A percentile compares a stretch with the other conserved stretches of the same genome.
phyloP scores from a whole-genome alignment of 805 yeast species.

The Monosporozyma aerobia region DNA sequence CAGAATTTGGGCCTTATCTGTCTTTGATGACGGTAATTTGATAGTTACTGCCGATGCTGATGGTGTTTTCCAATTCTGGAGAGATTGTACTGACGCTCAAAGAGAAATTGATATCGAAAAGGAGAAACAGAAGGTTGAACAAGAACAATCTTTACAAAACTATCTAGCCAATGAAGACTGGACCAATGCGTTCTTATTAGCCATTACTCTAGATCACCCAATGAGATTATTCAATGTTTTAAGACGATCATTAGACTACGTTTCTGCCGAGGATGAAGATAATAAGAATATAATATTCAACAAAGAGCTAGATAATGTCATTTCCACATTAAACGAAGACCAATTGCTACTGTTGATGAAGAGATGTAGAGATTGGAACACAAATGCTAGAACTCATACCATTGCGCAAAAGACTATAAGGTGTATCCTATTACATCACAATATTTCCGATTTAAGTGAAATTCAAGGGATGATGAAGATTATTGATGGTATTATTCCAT shows the following conservation, averaged over 20 bases:
- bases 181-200: slow-evolving; percentile 80
- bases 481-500: slow-evolving; percentile 75
- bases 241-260: slow-evolving; percentile 44
- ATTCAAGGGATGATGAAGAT: slow-evolving; percentile 59
- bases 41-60: slow-evolving; percentile 91
- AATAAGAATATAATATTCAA: slow-evolving; percentile 22
- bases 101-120: slow-evolving; percentile 42
- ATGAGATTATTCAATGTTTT: slow-evolving; percentile 76
- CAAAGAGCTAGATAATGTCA: slow-evolving; percentile 52
- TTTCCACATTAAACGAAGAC: slow-evolving; percentile 47
- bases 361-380: slow-evolving; percentile 90
- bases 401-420: slow-evolving; percentile 71
- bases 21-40: slow-evolving; percentile 53
- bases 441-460: slow-evolving; percentile 47
- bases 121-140: slow-evolving; percentile 56
- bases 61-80: slow-evolving; percentile 84
- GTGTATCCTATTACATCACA: slow-evolving; percentile 49
- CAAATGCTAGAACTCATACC: slow-evolving; percentile 70
- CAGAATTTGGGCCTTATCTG: slow-evolving; percentile 85
- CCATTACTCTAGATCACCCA: slow-evolving; percentile 82
- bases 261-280: slow-evolving; percentile 30
- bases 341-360: slow-evolving; percentile 55
- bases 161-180: slow-evolving; percentile 65
- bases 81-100: slow-evolving; percentile 73
- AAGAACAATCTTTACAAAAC: slow-evolving; percentile 80